phyloP scores from a whole-genome alignment of 1,284 basidiomycete genomes.

The Apiotrichum gamsii region DNA sequence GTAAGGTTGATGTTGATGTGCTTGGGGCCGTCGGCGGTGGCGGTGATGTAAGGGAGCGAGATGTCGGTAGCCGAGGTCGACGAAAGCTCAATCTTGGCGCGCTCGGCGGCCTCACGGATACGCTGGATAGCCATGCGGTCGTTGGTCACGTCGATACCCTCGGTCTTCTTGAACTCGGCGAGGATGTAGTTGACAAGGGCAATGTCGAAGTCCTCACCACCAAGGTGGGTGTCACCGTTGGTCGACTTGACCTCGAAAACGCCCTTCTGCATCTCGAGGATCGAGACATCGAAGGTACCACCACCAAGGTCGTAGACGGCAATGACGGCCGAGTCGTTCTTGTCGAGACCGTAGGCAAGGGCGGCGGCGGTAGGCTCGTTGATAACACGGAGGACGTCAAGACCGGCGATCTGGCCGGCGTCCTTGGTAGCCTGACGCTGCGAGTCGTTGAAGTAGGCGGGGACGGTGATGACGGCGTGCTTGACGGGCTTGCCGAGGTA shows the following conservation, averaged over 20 bases:
- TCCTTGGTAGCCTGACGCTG: constrained; percentile 61
- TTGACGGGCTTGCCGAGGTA: constrained; percentile 90
- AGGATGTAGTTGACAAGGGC: constrained; percentile 81
- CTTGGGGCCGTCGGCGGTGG: constrained; percentile 87
- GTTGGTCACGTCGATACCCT: constrained; percentile 68
- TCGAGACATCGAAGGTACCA: constrained; percentile 96
- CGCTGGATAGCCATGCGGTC: constrained; percentile 99
- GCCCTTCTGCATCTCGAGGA: constrained; percentile 97
- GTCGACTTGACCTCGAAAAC: constrained; percentile 99
- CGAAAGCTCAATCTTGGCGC: constrained; percentile 97
- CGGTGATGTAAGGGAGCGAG: constrained; percentile 95
- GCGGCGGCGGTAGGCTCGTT: constrained; percentile 98
- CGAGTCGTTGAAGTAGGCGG: constrained; percentile 65
- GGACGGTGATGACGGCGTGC: constrained; percentile 81
- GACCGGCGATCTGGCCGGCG: constrained; percentile 87
- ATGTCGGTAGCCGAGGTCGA: constrained; percentile 90
- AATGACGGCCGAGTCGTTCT: constrained; percentile 70
- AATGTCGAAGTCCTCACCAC: constrained; percentile 97
- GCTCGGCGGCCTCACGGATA: constrained; percentile 97
- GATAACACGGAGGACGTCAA: constrained; percentile 96
- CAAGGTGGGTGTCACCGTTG: constrained; percentile 97
- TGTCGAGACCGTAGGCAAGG: constrained; percentile 91
- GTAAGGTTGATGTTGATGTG: constrained; percentile 90
- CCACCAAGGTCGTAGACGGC: constrained; percentile 95
- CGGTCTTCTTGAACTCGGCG: constrained; percentile 90